phyloP scores from a whole-genome alignment of 2,329 filamentous ascomycete species.

The Neofusicoccum kwambonambiense region DNA sequence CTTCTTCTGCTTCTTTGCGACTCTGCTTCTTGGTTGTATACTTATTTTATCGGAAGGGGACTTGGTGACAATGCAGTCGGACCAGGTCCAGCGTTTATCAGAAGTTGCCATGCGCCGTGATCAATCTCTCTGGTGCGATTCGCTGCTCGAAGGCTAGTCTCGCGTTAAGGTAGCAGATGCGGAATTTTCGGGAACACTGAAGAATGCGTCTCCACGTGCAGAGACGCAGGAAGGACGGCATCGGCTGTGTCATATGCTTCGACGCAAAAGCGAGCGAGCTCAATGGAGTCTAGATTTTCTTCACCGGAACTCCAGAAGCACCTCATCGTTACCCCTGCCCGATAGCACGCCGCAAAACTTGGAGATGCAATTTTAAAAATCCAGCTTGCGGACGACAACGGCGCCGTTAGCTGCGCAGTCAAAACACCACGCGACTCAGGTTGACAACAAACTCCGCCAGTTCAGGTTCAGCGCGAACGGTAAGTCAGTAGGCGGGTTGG shows the following conservation, averaged over 20 bases:
- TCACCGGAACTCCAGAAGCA: background rate
- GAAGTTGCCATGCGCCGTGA: background rate
- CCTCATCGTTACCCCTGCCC: background rate
- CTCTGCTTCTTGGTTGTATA: slow-evolving; percentile 6
- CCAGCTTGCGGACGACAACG: too few relatives aligned
- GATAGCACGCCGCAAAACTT: background rate
- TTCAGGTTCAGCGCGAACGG: background rate
- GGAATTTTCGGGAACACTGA: background rate
- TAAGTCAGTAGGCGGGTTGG: background rate
- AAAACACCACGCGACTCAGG: background rate
- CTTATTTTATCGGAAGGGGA: background rate
- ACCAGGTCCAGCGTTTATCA: background rate
- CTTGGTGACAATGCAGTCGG: background rate
- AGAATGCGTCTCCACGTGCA: background rate
- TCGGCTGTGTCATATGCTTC: background rate
- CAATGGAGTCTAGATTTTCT: background rate
- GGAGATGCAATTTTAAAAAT: background rate
- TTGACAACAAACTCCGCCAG: background rate
- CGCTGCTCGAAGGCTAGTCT: background rate
- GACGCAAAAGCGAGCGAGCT: background rate
- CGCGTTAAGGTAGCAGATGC: background rate
- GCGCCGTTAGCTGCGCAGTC: background rate
- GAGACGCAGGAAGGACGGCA: background rate
- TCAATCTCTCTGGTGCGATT: background rate
- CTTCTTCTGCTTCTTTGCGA: background rate